phyloP scores from a whole-genome alignment of 2,329 filamentous ascomycete species.

The Claviceps sp. region DNA sequence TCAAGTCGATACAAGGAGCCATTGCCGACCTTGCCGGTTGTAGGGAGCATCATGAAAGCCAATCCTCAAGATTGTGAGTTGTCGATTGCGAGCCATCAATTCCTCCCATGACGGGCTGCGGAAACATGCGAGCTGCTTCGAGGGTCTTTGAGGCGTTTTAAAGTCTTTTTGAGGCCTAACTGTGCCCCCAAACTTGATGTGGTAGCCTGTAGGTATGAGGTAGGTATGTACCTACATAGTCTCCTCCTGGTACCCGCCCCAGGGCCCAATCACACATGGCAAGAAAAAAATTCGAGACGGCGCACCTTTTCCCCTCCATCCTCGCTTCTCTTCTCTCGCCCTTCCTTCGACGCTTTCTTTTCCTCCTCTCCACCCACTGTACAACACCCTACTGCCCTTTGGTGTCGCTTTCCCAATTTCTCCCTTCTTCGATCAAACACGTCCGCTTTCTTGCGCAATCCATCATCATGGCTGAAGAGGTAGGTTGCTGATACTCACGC shows the following conservation, averaged over 20 bases:
- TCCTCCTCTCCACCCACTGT: constrained; percentile 10
- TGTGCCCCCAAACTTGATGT: too few species aligned
- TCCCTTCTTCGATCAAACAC: constrained; percentile 15
- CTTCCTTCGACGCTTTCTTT: constrained; percentile 8
- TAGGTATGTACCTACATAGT: background rate
- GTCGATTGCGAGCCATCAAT: too few species aligned
- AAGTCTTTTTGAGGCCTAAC: too few species aligned
- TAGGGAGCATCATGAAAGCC: too few species aligned
- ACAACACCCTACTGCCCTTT: constrained; percentile 9
- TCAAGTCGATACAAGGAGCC: background rate
- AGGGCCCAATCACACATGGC: constrained; percentile 23
- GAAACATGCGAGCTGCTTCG: too few species aligned
- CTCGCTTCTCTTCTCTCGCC: constrained; percentile 16
- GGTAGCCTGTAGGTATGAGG: too few species aligned
- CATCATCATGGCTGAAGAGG: constrained; percentile 47
- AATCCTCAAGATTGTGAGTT: too few species aligned
- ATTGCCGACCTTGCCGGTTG: background rate
- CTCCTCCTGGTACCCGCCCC: constrained; percentile 6
- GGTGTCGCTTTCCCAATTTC: constrained; percentile 12
- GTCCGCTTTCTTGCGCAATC: constrained; percentile 25
- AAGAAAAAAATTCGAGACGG: constrained; percentile 24
- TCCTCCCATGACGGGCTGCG: too few species aligned
- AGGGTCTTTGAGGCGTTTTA: too few species aligned
- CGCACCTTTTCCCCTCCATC: constrained; percentile 14
- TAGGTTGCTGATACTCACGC: constrained; percentile 23